Evolutionary conservation across 805 yeast species (phyloP).

Genomic region (Cyberlindnera lachancei): DNA sequence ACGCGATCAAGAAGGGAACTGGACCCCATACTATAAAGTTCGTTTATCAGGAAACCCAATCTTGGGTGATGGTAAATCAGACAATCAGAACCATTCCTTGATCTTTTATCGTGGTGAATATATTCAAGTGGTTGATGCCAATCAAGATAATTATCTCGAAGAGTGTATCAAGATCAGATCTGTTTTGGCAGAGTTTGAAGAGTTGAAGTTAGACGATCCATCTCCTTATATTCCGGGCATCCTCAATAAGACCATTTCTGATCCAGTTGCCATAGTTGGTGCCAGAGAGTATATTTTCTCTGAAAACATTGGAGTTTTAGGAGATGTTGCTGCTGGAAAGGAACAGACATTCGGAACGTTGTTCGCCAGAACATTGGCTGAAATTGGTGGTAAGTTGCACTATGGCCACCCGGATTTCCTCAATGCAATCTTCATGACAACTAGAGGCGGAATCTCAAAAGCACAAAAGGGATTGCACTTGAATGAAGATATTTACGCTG

Average conservation of each 20-base stretch:
- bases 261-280: constrained; percentile 87
- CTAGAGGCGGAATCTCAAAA: constrained; percentile 92
- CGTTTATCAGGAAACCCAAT: constrained; percentile 89
- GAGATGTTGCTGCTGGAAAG: constrained; percentile 96
- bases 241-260: constrained; percentile 24
- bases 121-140: constrained; percentile 91
- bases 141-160: constrained; percentile 91
- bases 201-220: constrained; percentile 43
- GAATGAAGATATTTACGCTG: constrained; percentile 94
- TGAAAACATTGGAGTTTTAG: constrained; percentile 85
- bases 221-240: constrained; percentile 58
- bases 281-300: constrained; percentile 94
- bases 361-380: constrained; percentile 88
- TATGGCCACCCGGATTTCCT: constrained; percentile 96
- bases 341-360: constrained; percentile 96
- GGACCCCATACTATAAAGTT: constrained; percentile 59
- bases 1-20: constrained; percentile 44
- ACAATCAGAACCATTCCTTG: constrained; percentile 84
- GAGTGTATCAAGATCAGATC: constrained; percentile 89
- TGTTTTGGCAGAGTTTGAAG: constrained; percentile 87
- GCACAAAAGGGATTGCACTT: constrained; percentile 91
- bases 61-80: constrained; percentile 93
- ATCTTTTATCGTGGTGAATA: constrained; percentile 91
- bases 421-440: constrained; percentile 85
- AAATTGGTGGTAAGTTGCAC: constrained; percentile 90